phyloP scores from a whole-genome alignment of 495 filamentous ascomycete genomes.

The Penicillium simplicissimum region DNA sequence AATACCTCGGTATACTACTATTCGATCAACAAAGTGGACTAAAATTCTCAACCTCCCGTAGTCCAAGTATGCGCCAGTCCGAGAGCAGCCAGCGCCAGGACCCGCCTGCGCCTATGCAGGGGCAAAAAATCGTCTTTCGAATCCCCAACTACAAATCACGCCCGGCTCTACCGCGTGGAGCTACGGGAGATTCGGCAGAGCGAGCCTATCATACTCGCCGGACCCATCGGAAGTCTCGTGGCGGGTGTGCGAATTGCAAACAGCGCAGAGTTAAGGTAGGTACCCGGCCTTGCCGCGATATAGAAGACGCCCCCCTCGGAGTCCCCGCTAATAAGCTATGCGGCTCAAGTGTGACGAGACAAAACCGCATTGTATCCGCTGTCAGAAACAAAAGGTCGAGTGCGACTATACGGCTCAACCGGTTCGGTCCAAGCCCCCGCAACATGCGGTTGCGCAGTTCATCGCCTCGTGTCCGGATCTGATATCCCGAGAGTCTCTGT shows the following conservation, averaged over 20 bases:
- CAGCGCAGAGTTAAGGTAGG: slow-evolving; percentile 50
- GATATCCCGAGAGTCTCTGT: slow-evolving; percentile 22
- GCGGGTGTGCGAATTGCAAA: slow-evolving; percentile 51
- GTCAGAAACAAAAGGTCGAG: slow-evolving; percentile 39
- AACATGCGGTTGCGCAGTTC: slow-evolving; percentile 23
- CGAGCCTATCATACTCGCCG: slow-evolving; percentile 36
- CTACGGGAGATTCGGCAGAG: slow-evolving; percentile 9
- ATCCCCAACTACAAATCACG: slow-evolving; percentile 25
- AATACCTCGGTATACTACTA: not conserved
- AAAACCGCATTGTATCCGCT: slow-evolving; percentile 46
- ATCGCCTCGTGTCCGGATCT: slow-evolving; percentile 14
- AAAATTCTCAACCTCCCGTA: not conserved
- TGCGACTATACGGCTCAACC: slow-evolving; percentile 37
- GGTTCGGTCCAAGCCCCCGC: slow-evolving; percentile 5
- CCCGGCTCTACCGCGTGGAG: slow-evolving; percentile 2
- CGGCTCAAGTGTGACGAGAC: slow-evolving; percentile 47
- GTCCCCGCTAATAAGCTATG: not conserved
- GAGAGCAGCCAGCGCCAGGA: slow-evolving; percentile 1
- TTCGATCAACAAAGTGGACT: not conserved
- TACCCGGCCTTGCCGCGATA: not conserved
- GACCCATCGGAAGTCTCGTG: slow-evolving; percentile 47
- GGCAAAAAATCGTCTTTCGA: slow-evolving; percentile 33
- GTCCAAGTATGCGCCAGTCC: slow-evolving; percentile 11
- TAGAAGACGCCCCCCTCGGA: too few species aligned
- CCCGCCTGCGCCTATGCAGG: slow-evolving; percentile 21